Conservation (phyloP, 2,329 filamentous ascomycete genomes). For the Biscogniauxia marginata region DNA sequence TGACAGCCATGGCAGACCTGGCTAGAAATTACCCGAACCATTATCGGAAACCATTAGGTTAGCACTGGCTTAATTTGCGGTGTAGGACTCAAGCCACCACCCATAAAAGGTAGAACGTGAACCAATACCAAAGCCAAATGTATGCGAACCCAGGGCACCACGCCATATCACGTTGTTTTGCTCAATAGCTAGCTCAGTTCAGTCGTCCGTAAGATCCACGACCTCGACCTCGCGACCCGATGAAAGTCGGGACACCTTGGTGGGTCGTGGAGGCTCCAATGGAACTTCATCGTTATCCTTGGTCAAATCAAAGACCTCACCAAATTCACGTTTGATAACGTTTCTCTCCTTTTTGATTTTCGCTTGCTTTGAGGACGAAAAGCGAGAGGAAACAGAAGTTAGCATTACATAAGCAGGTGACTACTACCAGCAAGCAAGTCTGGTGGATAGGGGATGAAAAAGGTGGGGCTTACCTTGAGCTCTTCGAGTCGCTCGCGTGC, state of each 20-base stretch:
- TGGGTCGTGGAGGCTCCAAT: background rate
- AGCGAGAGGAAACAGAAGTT: background rate
- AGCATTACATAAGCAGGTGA: background rate
- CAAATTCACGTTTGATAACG: slow-evolving; percentile 28
- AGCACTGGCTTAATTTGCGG: too few species aligned
- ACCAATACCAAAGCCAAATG: too few species aligned
- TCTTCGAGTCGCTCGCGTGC: slow-evolving; percentile 31
- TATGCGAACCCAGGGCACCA: too few species aligned
- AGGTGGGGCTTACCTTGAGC: slow-evolving; percentile 23
- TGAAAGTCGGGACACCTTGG: slow-evolving; percentile 14
- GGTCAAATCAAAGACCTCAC: slow-evolving; percentile 29
- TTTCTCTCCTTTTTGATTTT: slow-evolving; percentile 15
- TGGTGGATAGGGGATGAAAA: background rate
- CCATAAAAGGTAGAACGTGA: too few species aligned
- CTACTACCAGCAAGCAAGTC: too few species aligned
- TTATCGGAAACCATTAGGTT: too few species aligned
- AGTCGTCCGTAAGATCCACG: slow-evolving; percentile 27
- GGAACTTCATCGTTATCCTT: slow-evolving; percentile 13
- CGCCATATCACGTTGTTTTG: too few species aligned
- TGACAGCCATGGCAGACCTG: too few species aligned
- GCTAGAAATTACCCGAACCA: too few species aligned
- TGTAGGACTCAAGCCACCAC: too few species aligned
- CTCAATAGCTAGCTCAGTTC: too few species aligned
- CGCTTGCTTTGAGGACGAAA: slow-evolving; percentile 4
- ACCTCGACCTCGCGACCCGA: slow-evolving; percentile 15